Conservation (phyloP, 768 basidiomycete genomes). For the Pisolithus marmoratus region DNA sequence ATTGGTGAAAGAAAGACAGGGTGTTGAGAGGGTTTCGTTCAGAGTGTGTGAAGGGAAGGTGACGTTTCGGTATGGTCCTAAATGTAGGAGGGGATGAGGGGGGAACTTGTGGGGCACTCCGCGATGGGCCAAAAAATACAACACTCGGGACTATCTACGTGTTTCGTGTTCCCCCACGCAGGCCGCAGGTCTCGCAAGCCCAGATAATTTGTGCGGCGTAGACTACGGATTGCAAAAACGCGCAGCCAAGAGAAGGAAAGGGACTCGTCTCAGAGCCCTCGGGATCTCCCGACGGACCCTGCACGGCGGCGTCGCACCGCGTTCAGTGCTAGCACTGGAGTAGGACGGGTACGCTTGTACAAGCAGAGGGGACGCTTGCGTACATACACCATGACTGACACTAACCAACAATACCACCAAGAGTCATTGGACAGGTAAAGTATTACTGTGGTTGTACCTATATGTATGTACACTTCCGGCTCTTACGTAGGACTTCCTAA, state of each 20-base stretch:
- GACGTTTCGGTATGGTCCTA: neutral
- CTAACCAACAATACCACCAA: neutral
- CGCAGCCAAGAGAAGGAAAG: constrained; percentile 11
- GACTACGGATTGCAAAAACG: constrained; percentile 14
- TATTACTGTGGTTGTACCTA: neutral
- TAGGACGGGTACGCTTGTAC: neutral
- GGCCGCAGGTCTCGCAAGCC: constrained; percentile 5
- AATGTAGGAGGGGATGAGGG: constrained; percentile 4
- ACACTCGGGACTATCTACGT: constrained; percentile 8
- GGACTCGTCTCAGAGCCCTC: constrained; percentile 11
- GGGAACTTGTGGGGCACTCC: constrained; percentile 2
- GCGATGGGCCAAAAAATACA: neutral
- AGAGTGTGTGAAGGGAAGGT: neutral
- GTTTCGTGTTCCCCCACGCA: constrained; percentile 7
- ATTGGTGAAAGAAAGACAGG: neutral
- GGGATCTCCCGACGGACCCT: constrained; percentile 24
- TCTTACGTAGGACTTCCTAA: constrained; percentile 26
- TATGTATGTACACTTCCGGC: neutral
- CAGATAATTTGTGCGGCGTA: constrained; percentile 1
- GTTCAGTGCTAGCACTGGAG: neutral
- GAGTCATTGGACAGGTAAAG: neutral
- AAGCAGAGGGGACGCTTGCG: neutral
- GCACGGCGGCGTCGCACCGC: constrained; percentile 7
- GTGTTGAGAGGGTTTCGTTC: neutral
- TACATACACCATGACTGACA: neutral